Evolutionary conservation across 306 rosid genomes (phyloP).

Genomic region (Prunus dulcis): DNA sequence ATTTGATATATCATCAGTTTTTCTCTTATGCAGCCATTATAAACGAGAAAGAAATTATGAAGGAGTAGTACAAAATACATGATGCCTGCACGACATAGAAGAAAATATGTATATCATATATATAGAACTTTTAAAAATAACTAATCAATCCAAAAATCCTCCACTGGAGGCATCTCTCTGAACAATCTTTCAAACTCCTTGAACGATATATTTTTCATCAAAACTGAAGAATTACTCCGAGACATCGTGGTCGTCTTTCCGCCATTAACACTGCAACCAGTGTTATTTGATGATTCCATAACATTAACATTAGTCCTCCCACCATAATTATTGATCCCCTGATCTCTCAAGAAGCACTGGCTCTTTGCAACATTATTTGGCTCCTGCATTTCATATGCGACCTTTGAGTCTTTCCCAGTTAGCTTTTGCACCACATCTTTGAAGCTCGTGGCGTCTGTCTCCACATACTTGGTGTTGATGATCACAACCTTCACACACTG

Average conservation of each 20-base stretch:
- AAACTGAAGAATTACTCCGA: constrained; percentile 14
- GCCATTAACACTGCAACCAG: background rate
- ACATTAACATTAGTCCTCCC: background rate
- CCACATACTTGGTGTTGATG: constrained; percentile 65
- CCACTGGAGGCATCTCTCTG: constrained; percentile 49
- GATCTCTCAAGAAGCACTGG: background rate
- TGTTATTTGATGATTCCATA: background rate
- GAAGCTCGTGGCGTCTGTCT: constrained; percentile 69
- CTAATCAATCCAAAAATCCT: constrained; percentile 28
- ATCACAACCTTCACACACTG: constrained; percentile 48
- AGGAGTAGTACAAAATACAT: no score
- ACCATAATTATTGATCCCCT: background rate
- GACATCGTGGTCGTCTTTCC: background rate
- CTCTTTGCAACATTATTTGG: background rate
- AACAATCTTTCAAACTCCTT: constrained; percentile 63
- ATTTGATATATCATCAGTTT: no score
- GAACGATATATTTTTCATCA: constrained; percentile 49
- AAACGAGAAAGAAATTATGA: no score
- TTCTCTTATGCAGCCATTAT: no score
- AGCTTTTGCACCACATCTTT: constrained; percentile 74
- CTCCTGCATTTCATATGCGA: background rate
- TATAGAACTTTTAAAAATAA: background rate
- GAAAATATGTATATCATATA: background rate
- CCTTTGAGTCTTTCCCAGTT: constrained; percentile 57
- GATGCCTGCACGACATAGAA: background rate